Percentiles rank a stretch among this genome's conserved stretches.
These are phyloP conservation scores for Chenopodium quinoa DNA, from an alignment of 148 eudicot genomes.

Conservation along the genomic window DNA sequence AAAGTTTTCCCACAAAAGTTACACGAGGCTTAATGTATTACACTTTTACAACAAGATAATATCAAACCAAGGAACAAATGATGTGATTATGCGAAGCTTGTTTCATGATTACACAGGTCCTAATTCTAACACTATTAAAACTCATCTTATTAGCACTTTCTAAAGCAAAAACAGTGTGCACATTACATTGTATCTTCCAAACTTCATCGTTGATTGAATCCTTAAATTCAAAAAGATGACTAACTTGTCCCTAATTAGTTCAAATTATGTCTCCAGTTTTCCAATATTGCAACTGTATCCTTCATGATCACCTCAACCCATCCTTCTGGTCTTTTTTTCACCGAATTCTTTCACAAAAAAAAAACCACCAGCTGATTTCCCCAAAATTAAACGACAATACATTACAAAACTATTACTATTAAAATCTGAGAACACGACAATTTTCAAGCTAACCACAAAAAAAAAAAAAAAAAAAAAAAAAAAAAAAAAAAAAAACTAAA, in stretches of 20 bases:
- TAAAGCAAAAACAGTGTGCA: neutral
- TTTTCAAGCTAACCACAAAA: too few species aligned
- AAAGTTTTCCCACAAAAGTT: neutral
- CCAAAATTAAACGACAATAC: neutral
- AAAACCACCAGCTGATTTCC: neutral
- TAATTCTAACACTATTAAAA: neutral
- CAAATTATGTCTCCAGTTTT: neutral
- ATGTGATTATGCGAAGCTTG: neutral
- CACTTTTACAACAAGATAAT: neutral
- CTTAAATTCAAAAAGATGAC: neutral
- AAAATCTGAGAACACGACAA: too few species aligned
- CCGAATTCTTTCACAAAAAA: too few species aligned
- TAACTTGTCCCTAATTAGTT: neutral
- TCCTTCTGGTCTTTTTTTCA: too few species aligned
- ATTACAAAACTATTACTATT: too few species aligned
- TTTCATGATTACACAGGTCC: neutral
- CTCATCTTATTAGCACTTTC: neutral
- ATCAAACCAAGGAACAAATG: neutral
- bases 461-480: too few species aligned
- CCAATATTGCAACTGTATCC: neutral
- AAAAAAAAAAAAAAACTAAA: too few species aligned
- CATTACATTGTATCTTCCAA: neutral
- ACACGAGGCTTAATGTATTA: too few species aligned
- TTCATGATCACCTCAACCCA: neutral
- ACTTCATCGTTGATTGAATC: neutral